A percentile compares a stretch with the other conserved stretches of the same genome.
Conservation (phyloP, 2,329 filamentous ascomycete genomes). For the Alternaria gansuensis region DNA sequence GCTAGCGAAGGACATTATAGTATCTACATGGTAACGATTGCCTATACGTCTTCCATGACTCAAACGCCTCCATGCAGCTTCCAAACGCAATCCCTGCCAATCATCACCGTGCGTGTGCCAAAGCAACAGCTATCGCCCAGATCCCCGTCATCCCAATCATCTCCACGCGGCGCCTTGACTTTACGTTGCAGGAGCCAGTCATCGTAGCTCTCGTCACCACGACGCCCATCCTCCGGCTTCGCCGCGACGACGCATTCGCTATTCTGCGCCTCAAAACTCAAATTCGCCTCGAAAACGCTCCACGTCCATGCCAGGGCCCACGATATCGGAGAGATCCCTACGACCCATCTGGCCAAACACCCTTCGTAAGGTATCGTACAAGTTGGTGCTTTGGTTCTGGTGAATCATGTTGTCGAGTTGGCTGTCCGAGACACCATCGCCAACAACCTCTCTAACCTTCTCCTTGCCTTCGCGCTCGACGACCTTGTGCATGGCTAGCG, state of each 20-base stretch:
- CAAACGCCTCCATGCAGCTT: conserved; percentile 43
- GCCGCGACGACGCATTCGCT: neutral
- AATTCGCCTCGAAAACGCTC: conserved; percentile 89
- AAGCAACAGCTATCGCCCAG: conserved; percentile 46
- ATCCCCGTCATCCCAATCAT: conserved; percentile 29
- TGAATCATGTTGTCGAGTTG: conserved; percentile 86
- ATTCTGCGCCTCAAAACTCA: conserved; percentile 70
- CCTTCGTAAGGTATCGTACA: conserved; percentile 91
- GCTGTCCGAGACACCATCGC: conserved; percentile 68
- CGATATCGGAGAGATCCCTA: conserved; percentile 85
- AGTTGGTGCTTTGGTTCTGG: conserved; percentile 95
- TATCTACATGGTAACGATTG: conserved; percentile 3
- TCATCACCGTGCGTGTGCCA: conserved; percentile 38
- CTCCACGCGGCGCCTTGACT: conserved; percentile 19
- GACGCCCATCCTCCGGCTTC: neutral
- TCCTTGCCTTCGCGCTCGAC: conserved; percentile 86
- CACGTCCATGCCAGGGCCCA: conserved; percentile 89
- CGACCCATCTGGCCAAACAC: conserved; percentile 98
- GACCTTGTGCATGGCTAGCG: conserved; percentile 93
- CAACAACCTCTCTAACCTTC: conserved; percentile 82
- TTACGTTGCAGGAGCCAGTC: conserved; percentile 32
- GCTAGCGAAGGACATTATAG: neutral
- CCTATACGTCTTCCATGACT: neutral
- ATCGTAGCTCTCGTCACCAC: conserved; percentile 15
- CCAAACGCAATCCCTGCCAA: conserved; percentile 39